phyloP scores from a whole-genome alignment of 768 basidiomycete species.

The Chiua virens region DNA sequence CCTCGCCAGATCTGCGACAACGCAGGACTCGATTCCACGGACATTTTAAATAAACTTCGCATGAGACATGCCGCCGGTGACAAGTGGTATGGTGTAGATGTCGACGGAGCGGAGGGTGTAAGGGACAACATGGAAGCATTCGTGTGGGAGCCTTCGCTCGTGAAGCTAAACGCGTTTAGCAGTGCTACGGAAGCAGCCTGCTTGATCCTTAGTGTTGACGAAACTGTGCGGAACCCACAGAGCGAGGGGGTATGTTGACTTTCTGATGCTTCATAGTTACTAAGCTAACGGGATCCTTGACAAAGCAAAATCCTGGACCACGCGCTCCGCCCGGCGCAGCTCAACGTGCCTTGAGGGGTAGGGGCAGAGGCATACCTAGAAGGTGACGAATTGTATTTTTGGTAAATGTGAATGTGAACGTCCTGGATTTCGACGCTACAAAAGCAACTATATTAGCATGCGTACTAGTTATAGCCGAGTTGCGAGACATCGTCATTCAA shows the following conservation, averaged over 20 bases:
- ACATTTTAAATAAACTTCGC: constrained; percentile 94
- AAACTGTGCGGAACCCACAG: constrained; percentile 95
- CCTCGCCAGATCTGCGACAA: constrained; percentile 99
- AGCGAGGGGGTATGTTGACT: constrained; percentile 74
- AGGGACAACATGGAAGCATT: constrained; percentile 97
- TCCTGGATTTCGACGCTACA: too few species aligned
- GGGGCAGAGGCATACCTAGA: constrained; percentile 80
- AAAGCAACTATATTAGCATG: too few species aligned
- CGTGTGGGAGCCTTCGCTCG: constrained; percentile 96
- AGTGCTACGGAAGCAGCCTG: constrained; percentile 97
- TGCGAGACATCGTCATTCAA: too few species aligned
- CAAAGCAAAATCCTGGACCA: constrained; percentile 79
- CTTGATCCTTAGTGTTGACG: constrained; percentile 93
- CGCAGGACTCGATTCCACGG: constrained; percentile 95
- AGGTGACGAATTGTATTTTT: constrained; percentile 41
- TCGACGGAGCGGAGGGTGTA: constrained; percentile 85
- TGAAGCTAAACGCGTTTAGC: constrained; percentile 93
- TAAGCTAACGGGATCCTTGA: constrained; percentile 17
- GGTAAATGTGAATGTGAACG: constrained; percentile 10
- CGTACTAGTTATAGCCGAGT: too few species aligned
- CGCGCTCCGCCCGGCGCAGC: constrained; percentile 90
- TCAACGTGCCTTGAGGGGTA: constrained; percentile 79
- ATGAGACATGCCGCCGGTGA: constrained; percentile 93
- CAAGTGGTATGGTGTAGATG: constrained; percentile 92
- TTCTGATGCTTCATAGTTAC: background rate